These are phyloP conservation scores for Fraxinus latifolia DNA, from an alignment of 305 asterid genomes.

Conservation along the genomic window DNA sequence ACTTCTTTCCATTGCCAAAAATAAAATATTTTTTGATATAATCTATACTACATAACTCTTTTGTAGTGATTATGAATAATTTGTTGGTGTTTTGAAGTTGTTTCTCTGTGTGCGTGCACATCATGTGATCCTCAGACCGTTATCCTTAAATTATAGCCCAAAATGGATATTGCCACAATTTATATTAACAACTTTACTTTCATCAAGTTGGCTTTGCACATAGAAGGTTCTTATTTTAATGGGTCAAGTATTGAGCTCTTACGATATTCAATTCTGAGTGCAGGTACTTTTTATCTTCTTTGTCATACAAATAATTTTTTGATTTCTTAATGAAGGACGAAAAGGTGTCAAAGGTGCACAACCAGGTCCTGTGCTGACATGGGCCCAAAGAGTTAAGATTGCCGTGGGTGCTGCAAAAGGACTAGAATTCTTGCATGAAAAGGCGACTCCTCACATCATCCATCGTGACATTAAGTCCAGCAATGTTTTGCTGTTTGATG, in stretches of 20 bases:
- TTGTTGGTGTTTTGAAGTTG: not conserved
- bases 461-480: conserved; percentile 86
- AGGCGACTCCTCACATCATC: conserved; percentile 61
- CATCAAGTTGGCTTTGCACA: not conserved
- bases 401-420: conserved; percentile 87
- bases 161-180: conserved; percentile 2
- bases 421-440: conserved; percentile 78
- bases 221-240: not conserved
- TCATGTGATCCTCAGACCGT: not conserved
- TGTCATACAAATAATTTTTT: not conserved
- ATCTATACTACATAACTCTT: not conserved
- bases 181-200: not conserved
- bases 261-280: not conserved
- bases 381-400: conserved; percentile 74
- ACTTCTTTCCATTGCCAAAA: not conserved
- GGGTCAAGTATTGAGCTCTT: not conserved
- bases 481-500: conserved; percentile 70
- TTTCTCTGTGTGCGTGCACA: not conserved
- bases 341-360: conserved; percentile 90
- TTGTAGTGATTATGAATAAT: not conserved
- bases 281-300: conserved; percentile 7
- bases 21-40: not conserved
- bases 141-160: not conserved
- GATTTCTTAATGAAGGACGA: conserved; percentile 47
- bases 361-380: conserved; percentile 73